phyloP scores from a whole-genome alignment of 2,329 filamentous ascomycete genomes.

The Aspergillus novofumigatus region DNA sequence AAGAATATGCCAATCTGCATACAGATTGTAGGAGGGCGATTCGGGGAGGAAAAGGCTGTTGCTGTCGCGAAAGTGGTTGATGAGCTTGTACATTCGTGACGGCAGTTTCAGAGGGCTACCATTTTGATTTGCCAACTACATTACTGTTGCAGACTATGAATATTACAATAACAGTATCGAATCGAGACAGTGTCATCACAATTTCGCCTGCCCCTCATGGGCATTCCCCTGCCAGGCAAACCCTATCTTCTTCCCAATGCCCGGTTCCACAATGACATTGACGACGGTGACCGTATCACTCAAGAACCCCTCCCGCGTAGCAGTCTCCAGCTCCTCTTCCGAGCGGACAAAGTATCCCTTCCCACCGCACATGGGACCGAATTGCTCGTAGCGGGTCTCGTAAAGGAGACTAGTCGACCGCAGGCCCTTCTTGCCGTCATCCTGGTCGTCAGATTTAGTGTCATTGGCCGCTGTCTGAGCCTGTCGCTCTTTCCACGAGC shows the following conservation, averaged over 20 bases:
- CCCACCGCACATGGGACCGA: slow-evolving; percentile 54
- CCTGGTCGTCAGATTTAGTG: slow-evolving; percentile 11
- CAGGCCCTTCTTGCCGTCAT: slow-evolving; percentile 32
- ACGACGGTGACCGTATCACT: slow-evolving; percentile 47
- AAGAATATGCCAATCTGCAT: slow-evolving; percentile 30
- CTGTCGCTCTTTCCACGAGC: slow-evolving; percentile 45
- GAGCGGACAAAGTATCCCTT: slow-evolving; percentile 50
- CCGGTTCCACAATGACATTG: slow-evolving; percentile 54
- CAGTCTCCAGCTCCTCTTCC: slow-evolving; percentile 48
- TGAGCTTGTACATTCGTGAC: slow-evolving; percentile 6
- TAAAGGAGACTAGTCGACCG: slow-evolving; percentile 50
- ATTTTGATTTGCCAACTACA: background rate
- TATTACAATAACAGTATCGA: background rate
- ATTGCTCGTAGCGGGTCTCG: slow-evolving; percentile 53
- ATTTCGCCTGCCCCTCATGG: slow-evolving; percentile 21
- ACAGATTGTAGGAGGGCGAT: slow-evolving; percentile 31
- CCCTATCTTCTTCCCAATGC: slow-evolving; percentile 39
- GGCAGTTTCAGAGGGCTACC: background rate
- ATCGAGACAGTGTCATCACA: slow-evolving; percentile 12
- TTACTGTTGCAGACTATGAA: slow-evolving; percentile 9
- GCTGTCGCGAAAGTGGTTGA: slow-evolving; percentile 29
- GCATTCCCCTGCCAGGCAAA: slow-evolving; percentile 34
- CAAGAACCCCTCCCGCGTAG: slow-evolving; percentile 49
- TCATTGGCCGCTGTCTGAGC: slow-evolving; percentile 35
- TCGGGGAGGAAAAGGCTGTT: slow-evolving; percentile 31